phyloP scores from a whole-genome alignment of 1,139 yeast genomes.

The Pichia kudriavzevii region DNA sequence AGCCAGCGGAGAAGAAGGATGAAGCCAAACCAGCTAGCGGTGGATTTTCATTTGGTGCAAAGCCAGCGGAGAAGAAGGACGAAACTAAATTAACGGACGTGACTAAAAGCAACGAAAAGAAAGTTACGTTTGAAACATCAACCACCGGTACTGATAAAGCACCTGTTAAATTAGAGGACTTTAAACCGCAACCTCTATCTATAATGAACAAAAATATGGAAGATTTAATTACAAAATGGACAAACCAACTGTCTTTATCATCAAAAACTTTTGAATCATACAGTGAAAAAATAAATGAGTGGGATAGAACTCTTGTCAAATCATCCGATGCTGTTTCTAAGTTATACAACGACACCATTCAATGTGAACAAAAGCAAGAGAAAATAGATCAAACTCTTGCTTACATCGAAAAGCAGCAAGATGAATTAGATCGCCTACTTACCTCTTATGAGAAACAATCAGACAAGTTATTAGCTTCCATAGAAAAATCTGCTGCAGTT shows the following conservation, averaged over 20 bases:
- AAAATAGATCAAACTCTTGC: constrained; percentile 81
- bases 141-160: constrained; percentile 7
- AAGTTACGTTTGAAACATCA: constrained; percentile 8
- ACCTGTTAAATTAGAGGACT: constrained; percentile 36
- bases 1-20: constrained; percentile 10
- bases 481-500: constrained; percentile 18
- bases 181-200: constrained; percentile 66
- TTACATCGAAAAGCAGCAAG: constrained; percentile 87
- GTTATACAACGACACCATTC: constrained; percentile 67
- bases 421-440: constrained; percentile 75
- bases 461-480: constrained; percentile 33
- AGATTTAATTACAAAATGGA: constrained; percentile 90
- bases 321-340: constrained; percentile 83
- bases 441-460: constrained; percentile 86
- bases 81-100: constrained; percentile 19
- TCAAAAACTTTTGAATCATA: constrained; percentile 71
- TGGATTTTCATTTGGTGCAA: constrained; percentile 7
- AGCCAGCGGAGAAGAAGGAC: constrained; percentile 4
- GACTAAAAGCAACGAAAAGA: constrained; percentile 17
- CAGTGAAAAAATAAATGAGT: constrained; percentile 64
- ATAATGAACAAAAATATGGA: constrained; percentile 88
- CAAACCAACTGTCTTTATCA: constrained; percentile 69
- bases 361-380: constrained; percentile 78
- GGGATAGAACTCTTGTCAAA: constrained; percentile 79
- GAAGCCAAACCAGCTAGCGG: constrained; percentile 18